Conservation (phyloP, 2,329 filamentous ascomycete species). For the Colletotrichum euphorbiae region DNA sequence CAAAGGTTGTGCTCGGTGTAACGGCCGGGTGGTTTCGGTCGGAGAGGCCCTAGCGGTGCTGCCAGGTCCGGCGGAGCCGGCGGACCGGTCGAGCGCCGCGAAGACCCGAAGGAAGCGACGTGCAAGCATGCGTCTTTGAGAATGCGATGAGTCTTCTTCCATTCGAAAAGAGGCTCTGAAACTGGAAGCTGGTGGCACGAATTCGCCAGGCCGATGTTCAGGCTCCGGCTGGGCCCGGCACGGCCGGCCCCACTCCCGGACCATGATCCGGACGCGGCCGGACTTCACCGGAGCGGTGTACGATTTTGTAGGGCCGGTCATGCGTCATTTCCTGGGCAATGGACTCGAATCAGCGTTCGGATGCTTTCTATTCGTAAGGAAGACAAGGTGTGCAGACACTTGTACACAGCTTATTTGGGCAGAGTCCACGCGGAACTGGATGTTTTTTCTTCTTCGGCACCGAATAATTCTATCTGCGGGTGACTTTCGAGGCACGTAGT, state of each 20-base stretch:
- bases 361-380: too few relatives aligned
- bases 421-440: too few relatives aligned
- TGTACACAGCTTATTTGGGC: too few relatives aligned
- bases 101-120: slow-evolving; percentile 15
- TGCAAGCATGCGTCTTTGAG: not conserved
- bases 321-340: too few relatives aligned
- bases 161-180: not conserved
- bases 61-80: not conserved
- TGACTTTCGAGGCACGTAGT: too few relatives aligned
- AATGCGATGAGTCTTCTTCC: not conserved
- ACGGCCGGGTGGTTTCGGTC: slow-evolving; percentile 18
- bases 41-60: slow-evolving; percentile 18
- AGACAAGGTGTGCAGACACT: too few relatives aligned
- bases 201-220: slow-evolving; percentile 1
- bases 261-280: not conserved
- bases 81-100: slow-evolving; percentile 13
- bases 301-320: too few relatives aligned
- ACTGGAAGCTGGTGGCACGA: not conserved
- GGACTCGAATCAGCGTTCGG: too few relatives aligned
- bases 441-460: too few relatives aligned
- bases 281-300: not conserved
- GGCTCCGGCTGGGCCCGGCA: not conserved
- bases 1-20: not conserved
- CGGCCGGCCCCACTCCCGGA: not conserved
- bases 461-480: too few relatives aligned